phyloP scores from a whole-genome alignment of 179 eudicot genomes.

The Heliamphora pulchella region DNA sequence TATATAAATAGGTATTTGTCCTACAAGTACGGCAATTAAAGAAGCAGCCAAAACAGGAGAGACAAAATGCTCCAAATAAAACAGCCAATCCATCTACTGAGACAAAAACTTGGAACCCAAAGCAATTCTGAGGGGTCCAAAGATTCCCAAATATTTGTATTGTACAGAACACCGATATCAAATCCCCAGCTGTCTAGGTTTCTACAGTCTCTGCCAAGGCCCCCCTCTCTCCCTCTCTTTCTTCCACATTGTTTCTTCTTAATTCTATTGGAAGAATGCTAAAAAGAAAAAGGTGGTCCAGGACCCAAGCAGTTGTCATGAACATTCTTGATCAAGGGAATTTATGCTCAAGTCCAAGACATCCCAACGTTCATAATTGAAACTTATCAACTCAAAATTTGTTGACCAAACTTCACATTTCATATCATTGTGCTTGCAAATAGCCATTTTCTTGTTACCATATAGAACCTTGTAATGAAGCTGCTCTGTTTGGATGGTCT shows the following conservation, averaged over 20 bases:
- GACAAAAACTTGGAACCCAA: neutral
- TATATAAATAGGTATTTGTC: too few relatives aligned
- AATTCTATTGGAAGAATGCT: neutral
- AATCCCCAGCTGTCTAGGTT: neutral
- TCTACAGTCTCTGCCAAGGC: neutral
- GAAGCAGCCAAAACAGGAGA: neutral
- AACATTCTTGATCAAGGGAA: conserved; percentile 3
- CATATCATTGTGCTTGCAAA: neutral
- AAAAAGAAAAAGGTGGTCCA: neutral
- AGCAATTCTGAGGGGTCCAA: neutral
- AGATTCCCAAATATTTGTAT: conserved; percentile 1
- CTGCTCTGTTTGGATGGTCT: neutral
- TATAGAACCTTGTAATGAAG: neutral
- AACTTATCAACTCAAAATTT: neutral
- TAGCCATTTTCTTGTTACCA: neutral
- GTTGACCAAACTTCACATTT: neutral
- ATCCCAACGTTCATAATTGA: too few relatives aligned
- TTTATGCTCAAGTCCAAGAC: neutral
- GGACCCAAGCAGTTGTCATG: neutral
- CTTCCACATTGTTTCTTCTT: too few relatives aligned
- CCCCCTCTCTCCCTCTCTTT: neutral
- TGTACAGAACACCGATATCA: neutral
- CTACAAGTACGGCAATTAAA: too few relatives aligned
- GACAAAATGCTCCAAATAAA: neutral
- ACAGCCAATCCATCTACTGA: neutral